Conservation (phyloP, 2,329 filamentous ascomycete genomes). For the Lasiodiplodia citricola region DNA sequence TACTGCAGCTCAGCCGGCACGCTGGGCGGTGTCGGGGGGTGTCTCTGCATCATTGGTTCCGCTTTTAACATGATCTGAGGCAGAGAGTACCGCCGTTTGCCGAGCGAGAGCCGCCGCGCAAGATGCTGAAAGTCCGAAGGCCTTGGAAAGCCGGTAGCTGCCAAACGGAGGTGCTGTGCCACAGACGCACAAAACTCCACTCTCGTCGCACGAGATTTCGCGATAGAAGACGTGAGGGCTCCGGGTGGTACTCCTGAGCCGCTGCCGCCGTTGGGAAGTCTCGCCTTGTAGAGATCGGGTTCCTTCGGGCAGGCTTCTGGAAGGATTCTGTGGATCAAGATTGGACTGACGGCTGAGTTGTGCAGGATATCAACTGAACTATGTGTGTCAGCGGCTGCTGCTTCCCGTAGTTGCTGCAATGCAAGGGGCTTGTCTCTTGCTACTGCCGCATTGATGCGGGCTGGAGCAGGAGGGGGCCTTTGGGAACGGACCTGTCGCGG, state of each 20-base stretch:
- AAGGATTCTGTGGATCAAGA: slow-evolving; percentile 29
- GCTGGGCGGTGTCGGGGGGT: slow-evolving; percentile 45
- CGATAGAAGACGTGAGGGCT: slow-evolving; percentile 21
- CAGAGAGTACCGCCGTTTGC: background rate
- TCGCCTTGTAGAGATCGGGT: slow-evolving; percentile 26
- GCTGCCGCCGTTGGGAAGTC: slow-evolving; percentile 14
- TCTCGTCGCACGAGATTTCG: slow-evolving; percentile 15
- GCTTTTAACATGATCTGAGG: slow-evolving; percentile 31
- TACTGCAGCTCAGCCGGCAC: slow-evolving; percentile 40
- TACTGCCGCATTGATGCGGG: slow-evolving; percentile 39
- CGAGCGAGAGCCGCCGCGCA: background rate
- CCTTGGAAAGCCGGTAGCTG: background rate
- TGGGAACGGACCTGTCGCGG: slow-evolving; percentile 42
- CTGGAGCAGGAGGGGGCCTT: slow-evolving; percentile 35
- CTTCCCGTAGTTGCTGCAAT: slow-evolving; percentile 12
- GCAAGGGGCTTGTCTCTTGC: slow-evolving; percentile 39
- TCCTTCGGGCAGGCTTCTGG: slow-evolving; percentile 32
- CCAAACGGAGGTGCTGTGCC: slow-evolving; percentile 9
- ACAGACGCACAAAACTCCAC: slow-evolving; percentile 21
- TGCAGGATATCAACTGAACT: slow-evolving; percentile 23
- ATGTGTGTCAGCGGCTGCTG: slow-evolving; percentile 14
- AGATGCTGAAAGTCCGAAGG: background rate
- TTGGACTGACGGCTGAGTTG: slow-evolving; percentile 15
- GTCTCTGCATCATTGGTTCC: slow-evolving; percentile 42
- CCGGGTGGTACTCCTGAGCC: slow-evolving; percentile 13